Evolutionary conservation across 1,284 basidiomycete genomes (phyloP).

Genomic region (Cutaneotrichosporon mucoides): DNA sequence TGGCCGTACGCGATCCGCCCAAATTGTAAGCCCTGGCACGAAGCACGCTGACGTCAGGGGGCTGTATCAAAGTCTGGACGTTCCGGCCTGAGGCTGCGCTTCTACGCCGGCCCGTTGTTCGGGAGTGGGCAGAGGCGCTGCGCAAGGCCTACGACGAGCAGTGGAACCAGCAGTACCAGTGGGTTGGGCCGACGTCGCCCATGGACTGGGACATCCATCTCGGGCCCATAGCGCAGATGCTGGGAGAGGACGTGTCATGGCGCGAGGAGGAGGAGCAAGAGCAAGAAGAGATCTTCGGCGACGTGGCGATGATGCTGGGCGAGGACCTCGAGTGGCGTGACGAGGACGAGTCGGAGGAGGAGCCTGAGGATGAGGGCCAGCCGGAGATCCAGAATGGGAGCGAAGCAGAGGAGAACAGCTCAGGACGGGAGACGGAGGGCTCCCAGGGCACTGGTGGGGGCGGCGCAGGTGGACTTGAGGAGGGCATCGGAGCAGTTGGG

Average conservation of each 20-base stretch:
- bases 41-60: constrained; percentile 2
- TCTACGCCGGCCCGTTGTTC: not conserved
- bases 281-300: not conserved
- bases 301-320: too few relatives aligned
- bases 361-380: too few relatives aligned
- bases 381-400: not conserved
- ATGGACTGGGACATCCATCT: not conserved
- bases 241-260: not conserved
- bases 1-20: constrained; percentile 3
- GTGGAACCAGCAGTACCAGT: not conserved
- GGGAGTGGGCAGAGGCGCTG: not conserved
- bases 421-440: too few relatives aligned
- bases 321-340: not conserved
- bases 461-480: too few relatives aligned
- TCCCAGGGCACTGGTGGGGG: too few relatives aligned
- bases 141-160: not conserved
- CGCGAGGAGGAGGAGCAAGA: not conserved
- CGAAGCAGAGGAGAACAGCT: not conserved
- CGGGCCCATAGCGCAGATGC: not conserved
- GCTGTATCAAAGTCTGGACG: constrained; percentile 7
- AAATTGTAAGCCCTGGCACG: constrained; percentile 4
- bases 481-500: too few relatives aligned
- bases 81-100: constrained; percentile 1
- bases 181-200: not conserved
- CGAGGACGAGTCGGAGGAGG: not conserved